These are phyloP conservation scores for Coix lacrymajobi DNA, from an alignment of 176 grass and related monocot genomes.

Conservation along the genomic window DNA sequence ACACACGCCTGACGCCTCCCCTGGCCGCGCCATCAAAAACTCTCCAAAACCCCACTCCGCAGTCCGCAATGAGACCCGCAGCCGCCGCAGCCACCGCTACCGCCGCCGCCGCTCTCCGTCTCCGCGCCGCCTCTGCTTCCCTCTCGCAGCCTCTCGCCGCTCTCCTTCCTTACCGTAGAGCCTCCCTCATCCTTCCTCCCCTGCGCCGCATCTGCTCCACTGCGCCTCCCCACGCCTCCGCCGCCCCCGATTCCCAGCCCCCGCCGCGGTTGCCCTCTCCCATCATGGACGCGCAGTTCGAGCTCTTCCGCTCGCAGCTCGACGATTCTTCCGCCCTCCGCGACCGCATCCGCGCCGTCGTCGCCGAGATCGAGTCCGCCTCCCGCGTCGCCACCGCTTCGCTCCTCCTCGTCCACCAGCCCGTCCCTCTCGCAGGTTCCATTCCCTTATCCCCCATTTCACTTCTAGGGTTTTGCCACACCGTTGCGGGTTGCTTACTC, in stretches of 20 bases:
- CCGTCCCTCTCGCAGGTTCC: slow-evolving; percentile 54
- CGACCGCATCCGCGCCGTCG: slow-evolving; percentile 62
- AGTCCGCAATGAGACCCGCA: slow-evolving; percentile 47
- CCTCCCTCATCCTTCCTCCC: background rate
- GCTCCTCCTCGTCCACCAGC: slow-evolving; percentile 86
- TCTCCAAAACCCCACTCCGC: slow-evolving; percentile 21
- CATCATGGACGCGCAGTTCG: slow-evolving; percentile 84
- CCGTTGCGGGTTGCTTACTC: background rate
- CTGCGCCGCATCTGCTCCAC: slow-evolving; percentile 28
- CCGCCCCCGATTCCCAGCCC: slow-evolving; percentile 1
- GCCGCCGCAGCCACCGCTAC: slow-evolving; percentile 34
- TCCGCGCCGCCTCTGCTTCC: slow-evolving; percentile 6
- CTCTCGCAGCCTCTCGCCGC: background rate
- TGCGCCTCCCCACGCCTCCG: background rate
- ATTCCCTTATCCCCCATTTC: background rate
- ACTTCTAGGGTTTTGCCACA: background rate
- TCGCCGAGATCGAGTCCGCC: slow-evolving; percentile 72
- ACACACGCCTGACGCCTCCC: background rate
- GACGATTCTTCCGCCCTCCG: slow-evolving; percentile 66
- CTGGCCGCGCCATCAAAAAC: slow-evolving; percentile 12
- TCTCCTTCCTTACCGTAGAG: background rate
- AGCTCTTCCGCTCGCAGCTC: slow-evolving; percentile 72
- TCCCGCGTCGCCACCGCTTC: slow-evolving; percentile 61
- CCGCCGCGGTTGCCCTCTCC: slow-evolving; percentile 12
- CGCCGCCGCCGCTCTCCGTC: slow-evolving; percentile 39